These are phyloP conservation scores for Fusarium haematococcum DNA, from an alignment of 2,329 filamentous ascomycete species.

Conservation along the genomic window DNA sequence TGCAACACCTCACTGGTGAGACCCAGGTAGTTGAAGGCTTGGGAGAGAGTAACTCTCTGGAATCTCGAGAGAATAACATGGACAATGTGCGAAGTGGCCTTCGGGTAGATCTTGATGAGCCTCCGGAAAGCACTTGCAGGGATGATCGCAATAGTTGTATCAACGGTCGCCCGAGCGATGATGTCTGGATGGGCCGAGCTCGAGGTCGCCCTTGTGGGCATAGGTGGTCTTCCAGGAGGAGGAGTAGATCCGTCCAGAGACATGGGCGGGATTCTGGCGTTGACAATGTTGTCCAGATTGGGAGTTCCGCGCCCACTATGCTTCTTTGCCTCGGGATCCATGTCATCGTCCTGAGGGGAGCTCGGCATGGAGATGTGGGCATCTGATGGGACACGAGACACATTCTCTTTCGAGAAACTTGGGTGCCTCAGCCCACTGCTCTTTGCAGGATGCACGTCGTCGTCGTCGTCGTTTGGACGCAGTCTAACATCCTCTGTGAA, in stretches of 20 bases:
- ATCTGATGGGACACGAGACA: slow-evolving; percentile 29
- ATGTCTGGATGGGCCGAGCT: slow-evolving; percentile 96
- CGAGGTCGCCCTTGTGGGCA: slow-evolving; percentile 60
- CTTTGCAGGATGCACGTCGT: slow-evolving; percentile 33
- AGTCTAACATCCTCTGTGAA: slow-evolving; percentile 96
- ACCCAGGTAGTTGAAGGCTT: slow-evolving; percentile 93
- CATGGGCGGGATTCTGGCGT: slow-evolving; percentile 77
- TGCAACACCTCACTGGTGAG: slow-evolving; percentile 91
- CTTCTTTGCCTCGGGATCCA: slow-evolving; percentile 23
- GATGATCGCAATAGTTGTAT: slow-evolving; percentile 98
- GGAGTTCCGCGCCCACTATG: slow-evolving; percentile 28
- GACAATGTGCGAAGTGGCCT: slow-evolving; percentile 96
- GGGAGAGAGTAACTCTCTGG: slow-evolving; percentile 93
- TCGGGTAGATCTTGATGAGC: slow-evolving; percentile 92
- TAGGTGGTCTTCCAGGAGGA: slow-evolving; percentile 51
- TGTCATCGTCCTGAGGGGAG: slow-evolving; percentile 52
- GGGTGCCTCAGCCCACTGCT: slow-evolving; percentile 48
- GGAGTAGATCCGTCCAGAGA: slow-evolving; percentile 69
- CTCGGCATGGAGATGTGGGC: slow-evolving; percentile 51
- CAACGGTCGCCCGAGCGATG: slow-evolving; percentile 93
- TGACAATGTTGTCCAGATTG: slow-evolving; percentile 22
- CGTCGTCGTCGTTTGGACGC: slow-evolving; percentile 73
- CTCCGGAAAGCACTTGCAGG: slow-evolving; percentile 95
- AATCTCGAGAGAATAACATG: slow-evolving; percentile 96
- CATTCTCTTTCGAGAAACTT: slow-evolving; percentile 38